Conservation (phyloP, 225 moss, liverwort and hornwort species). For the Asterella californica region DNA sequence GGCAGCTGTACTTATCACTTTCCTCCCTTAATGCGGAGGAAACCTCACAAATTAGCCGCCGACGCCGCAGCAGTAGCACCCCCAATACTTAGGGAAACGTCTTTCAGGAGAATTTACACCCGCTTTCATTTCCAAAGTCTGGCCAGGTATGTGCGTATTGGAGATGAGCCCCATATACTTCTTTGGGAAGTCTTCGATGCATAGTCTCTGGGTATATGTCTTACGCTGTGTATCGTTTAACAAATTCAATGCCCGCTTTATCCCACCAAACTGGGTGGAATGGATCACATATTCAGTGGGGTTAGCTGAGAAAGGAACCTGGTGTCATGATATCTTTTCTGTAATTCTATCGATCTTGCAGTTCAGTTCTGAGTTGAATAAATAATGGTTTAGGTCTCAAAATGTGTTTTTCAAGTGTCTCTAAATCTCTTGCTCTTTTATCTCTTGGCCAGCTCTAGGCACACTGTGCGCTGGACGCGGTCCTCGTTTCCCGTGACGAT, state of each 20-base stretch:
- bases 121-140: neutral
- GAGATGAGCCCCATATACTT: neutral
- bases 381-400: neutral
- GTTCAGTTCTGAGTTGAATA: neutral
- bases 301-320: neutral
- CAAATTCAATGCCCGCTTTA: neutral
- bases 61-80: neutral
- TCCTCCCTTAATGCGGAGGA: neutral
- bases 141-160: neutral
- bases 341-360: neutral
- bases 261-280: neutral
- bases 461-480: conserved; percentile 7
- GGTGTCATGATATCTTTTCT: conserved; percentile 1
- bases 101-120: neutral
- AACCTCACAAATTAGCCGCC: neutral
- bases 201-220: neutral
- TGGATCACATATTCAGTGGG: neutral
- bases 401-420: neutral
- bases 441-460: neutral
- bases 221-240: neutral
- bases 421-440: neutral
- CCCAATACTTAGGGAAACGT: neutral
- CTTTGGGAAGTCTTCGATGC: conserved; percentile 1
- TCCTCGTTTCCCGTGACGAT: neutral
- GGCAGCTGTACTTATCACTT: neutral